Percentiles rank a stretch among this genome's conserved stretches.
Conservation (phyloP, 202 grass and related monocot genomes). For the Zizania palustris region DNA sequence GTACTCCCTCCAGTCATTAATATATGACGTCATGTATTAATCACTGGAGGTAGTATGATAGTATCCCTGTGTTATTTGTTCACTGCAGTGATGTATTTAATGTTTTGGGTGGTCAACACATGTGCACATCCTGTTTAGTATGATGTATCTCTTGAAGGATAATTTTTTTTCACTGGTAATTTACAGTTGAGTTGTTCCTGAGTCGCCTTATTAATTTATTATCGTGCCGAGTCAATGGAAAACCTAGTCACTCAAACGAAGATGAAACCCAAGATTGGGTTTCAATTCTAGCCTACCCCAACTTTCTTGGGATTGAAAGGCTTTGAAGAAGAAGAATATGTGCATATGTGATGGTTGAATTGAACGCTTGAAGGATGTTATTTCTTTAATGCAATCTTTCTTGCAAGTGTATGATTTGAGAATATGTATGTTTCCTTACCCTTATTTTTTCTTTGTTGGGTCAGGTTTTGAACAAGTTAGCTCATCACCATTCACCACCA, state of each 20-base stretch:
- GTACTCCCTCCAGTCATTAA: too few species aligned
- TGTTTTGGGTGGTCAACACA: neutral
- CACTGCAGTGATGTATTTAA: neutral
- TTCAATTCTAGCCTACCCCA: too few species aligned
- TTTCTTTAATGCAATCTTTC: neutral
- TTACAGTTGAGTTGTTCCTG: conserved; percentile 3
- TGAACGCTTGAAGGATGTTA: conserved; percentile 32
- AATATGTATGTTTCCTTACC: neutral
- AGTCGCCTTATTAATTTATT: neutral
- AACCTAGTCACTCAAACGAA: too few species aligned
- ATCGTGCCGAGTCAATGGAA: neutral
- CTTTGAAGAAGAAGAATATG: too few species aligned
- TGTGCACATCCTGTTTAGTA: neutral
- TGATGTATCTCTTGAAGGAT: neutral
- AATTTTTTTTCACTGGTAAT: neutral
- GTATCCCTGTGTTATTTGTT: neutral
- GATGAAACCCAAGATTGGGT: too few species aligned
- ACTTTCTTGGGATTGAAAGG: too few species aligned
- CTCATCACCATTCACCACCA: conserved; percentile 32
- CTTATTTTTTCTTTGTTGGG: conserved; percentile 27
- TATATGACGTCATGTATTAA: too few species aligned
- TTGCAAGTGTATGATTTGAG: conserved; percentile 12
- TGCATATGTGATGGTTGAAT: conserved; percentile 6
- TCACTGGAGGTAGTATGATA: neutral
- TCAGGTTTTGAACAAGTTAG: conserved; percentile 43